Conservation (phyloP, 257 asterid species). For the Linderniella brevidens region DNA sequence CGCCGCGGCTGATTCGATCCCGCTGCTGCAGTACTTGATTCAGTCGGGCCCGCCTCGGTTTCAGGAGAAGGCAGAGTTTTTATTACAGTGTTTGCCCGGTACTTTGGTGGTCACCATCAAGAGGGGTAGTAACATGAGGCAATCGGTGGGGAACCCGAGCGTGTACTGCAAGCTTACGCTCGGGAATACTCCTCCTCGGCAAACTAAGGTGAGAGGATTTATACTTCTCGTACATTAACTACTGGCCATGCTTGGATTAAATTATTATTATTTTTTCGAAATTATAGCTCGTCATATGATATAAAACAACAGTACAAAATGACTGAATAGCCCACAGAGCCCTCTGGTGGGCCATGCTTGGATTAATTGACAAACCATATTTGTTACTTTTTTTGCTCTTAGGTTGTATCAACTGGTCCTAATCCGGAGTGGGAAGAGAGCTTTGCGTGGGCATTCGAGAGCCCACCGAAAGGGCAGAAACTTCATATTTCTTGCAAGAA, state of each 20-base stretch:
- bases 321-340: too few relatives aligned
- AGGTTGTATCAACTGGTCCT: conserved; percentile 93
- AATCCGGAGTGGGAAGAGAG: conserved; percentile 97
- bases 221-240: background rate
- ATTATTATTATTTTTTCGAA: too few relatives aligned
- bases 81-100: conserved; percentile 89
- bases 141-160: conserved; percentile 91
- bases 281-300: too few relatives aligned
- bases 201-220: conserved; percentile 47
- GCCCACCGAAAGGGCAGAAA: conserved; percentile 99
- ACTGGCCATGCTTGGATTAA: too few relatives aligned
- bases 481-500: conserved; percentile 99
- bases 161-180: conserved; percentile 92
- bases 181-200: conserved; percentile 78
- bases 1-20: conserved; percentile 95
- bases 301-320: too few relatives aligned
- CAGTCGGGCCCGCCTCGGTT: conserved; percentile 95
- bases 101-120: conserved; percentile 79
- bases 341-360: too few relatives aligned
- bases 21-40: conserved; percentile 77
- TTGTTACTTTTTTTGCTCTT: conserved; percentile 10
- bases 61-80: conserved; percentile 88
- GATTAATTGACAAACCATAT: too few relatives aligned
- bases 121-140: conserved; percentile 92
- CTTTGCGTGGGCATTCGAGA: conserved; percentile 87